Evolutionary conservation across 2,329 filamentous ascomycete genomes (phyloP), one percentile per base, ranked within the genome.

Genomic region (Fusarium stilboides): DNA sequence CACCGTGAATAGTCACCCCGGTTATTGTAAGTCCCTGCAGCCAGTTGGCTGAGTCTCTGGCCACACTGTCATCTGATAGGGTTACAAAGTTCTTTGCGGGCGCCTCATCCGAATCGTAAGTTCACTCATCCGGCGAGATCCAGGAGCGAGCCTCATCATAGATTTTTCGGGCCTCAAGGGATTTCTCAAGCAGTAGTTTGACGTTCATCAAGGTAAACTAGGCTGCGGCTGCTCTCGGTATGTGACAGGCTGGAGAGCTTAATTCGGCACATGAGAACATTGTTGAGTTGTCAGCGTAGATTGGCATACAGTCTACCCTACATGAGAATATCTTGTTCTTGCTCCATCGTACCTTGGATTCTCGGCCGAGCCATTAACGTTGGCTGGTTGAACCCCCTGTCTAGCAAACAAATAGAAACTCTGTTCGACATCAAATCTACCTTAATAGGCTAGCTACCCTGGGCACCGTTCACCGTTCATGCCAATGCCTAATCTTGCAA

Each of bases 31-130:
- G 17, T 36, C 31, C 40, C 15, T 56, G 34, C 31, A 10, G 17
- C 39, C 26, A 17, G 19, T n/a, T 19, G n/a, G 26, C 17, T 39
- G 58, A 60, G 40, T 17, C 53, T 53, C n/a, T 44, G 40, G 24
- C 60, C 46, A 47, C 46, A n/a, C 31, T 28, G 19, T 37, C 28
- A 8, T 47, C 40, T 65, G 62, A 65, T 65, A 65, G 60, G 62
- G 8, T 28, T 22, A 42, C 13, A 33, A 65, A 65, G 62, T 65
- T 65, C 62, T 43, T 6, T 10, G 8, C 14, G 5, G 34, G 17
- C 36, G 54, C 31, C n/a, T 19, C 33, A 34, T 28, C 13, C 19
- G 44, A 28, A 60, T 24, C 36, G 15, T 43, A 47, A 8, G 24
- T 22, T 47, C 37, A 31, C 20, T n/a, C 13, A 22, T 28, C 20